Conservation (phyloP, 306 rosid species). For the Pyrus betulifolia region DNA sequence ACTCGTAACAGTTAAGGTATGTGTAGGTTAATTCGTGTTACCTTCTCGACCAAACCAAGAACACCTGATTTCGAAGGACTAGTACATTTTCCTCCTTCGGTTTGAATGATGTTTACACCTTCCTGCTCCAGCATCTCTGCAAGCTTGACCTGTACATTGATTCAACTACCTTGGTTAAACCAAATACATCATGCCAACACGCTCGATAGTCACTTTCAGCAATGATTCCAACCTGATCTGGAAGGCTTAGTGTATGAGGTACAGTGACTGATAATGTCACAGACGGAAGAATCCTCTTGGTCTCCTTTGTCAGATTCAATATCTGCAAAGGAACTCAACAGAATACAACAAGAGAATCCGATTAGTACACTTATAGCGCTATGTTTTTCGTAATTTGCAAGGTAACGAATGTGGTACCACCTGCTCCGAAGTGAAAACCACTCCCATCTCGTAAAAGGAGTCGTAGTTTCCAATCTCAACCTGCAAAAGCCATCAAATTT, state of each 20-base stretch:
- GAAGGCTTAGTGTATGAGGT: conserved; percentile 89
- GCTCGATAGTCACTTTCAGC: not conserved
- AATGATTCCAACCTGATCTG: conserved; percentile 65
- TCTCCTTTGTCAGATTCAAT: conserved; percentile 64
- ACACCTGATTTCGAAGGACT: conserved; percentile 76
- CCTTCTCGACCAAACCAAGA: conserved; percentile 94
- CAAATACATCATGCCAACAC: not conserved
- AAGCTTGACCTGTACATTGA: conserved; percentile 61
- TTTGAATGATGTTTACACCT: conserved; percentile 88
- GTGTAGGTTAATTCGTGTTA: conserved; percentile 7
- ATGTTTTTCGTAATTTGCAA: not conserved
- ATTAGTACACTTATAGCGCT: not conserved
- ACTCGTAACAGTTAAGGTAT: too few species aligned
- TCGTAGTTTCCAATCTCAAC: conserved; percentile 93
- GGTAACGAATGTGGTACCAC: conserved; percentile 21
- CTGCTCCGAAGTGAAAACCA: conserved; percentile 76
- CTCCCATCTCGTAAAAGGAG: conserved; percentile 74
- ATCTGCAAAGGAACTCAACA: conserved; percentile 35
- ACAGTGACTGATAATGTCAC: conserved; percentile 73
- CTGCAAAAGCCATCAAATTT: conserved; percentile 19
- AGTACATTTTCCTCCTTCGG: conserved; percentile 89
- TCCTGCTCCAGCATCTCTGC: conserved; percentile 76
- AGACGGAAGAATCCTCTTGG: conserved; percentile 69
- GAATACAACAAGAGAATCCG: not conserved
- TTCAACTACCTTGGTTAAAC: not conserved